Evolutionary conservation across 495 filamentous ascomycete genomes (phyloP), one percentile per base, ranked within the genome.

Genomic region (Aspergillus taichungensis): DNA sequence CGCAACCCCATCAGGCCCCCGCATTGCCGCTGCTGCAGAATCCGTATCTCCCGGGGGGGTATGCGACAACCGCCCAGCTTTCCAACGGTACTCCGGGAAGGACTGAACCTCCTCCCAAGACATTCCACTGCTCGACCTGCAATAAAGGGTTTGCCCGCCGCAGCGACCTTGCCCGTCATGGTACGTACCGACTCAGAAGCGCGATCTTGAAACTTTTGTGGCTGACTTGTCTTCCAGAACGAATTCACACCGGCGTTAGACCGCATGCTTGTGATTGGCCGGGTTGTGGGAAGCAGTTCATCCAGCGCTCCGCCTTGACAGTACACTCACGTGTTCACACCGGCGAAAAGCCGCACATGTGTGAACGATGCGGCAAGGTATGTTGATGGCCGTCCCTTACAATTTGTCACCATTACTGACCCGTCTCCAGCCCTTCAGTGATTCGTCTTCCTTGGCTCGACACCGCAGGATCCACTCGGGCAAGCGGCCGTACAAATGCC

Each of bases 271-370:
- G 92, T 63, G 90, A 95, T 51, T 84, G 79, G 61, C 84, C 84
- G 33, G 84, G 83, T 12, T 98, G 92, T 63, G 82, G 82, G 29
- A 98, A 97, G 61, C 89, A 91, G 56, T 98, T 98, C 61, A 98
- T 98, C 51, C 92, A 98, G 57, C 80, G 92, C 30, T 96, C 92
- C n/a, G 92, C 92, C 7, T 72, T 98, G 62, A 98, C 92, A 1
- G 92, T 98, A 4, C 92, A 98, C 63, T 79, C 83, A 50, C 83
- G 92, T 40, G 92, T 97, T 30, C 92, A 98, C 55, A 97, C 92
- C 2, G 92, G 92, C 37, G 92, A 98, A 64, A 98, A 98, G 62
- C 92, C 92, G 6, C 92, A 98, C 57, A 88, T 90, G 84, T 98
- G 92, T 61, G 94, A 97, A 67, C 76, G 86, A 50, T 98, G 92